Base-by-base conservation (phyloP, 208 protist species). In the Angomonas desouzai region DNA sequence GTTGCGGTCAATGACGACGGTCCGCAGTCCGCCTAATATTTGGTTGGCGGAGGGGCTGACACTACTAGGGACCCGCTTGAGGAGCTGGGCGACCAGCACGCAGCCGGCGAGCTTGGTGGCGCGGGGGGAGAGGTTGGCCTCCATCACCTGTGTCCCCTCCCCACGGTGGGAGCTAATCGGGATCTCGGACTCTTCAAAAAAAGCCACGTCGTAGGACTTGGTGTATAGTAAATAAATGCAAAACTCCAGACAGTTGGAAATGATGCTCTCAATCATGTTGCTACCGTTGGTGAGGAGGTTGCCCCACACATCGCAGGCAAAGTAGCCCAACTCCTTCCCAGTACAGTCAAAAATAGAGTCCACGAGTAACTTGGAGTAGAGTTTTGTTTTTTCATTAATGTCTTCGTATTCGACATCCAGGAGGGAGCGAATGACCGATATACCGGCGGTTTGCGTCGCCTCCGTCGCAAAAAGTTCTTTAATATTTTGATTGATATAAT, bases 371-470 rank as follows among this genome's bases (percentile, higher is more conserved):
- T 83, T 68, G 0, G 85, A 79, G 48, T 91, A 92, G 34, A 89
- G 68, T 55, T 82, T 78, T 4, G 77, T 88, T 74, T 83, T 82
- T 55, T 87, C 81, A 59, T 87, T 92, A 28, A 81, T 55, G 27
- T 88, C 85, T 43, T 89, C 77, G 64, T 96, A 96, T 63, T 91
- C 85, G 18, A 92, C 85, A 9, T 74, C 69, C 16, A 92, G 66
- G 28, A 96, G 69, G 0, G 83, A 72, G 11, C 79, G 79, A 29
- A 91, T 62, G 58, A 86, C 81, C 16, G 77, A 80, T 47, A 92
- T 79, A 20, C 82, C 90, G 0, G 85, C 81, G 38, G 73, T 67
- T 43, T 85, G 77, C 16, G 86, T 93, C 29, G 77, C 55, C 57
- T 71, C 68, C 16, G 71, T 81, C 40, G 72, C 73, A 62, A 93